A percentile compares a stretch with the other conserved stretches of the same genome.
Evolutionary conservation across 768 basidiomycete species (phyloP).

Genomic region (Amanita jacksonii): DNA sequence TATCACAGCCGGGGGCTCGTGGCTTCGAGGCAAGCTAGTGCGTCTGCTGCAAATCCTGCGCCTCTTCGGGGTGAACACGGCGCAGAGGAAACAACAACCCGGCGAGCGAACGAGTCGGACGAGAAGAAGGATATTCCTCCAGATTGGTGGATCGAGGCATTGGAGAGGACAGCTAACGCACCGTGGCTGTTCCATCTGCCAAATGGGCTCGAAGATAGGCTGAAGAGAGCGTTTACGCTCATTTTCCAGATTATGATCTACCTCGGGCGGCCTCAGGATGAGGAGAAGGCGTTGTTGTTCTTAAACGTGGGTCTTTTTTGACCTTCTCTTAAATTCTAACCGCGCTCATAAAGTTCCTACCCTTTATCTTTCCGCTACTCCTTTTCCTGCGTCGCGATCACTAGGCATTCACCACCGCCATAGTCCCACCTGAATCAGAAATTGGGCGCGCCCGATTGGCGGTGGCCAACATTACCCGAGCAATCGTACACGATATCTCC

Average conservation of each 20-base stretch:
- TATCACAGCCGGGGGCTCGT: neutral
- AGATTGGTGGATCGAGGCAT: conserved; percentile 14
- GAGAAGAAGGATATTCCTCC: neutral
- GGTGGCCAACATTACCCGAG: conserved; percentile 12
- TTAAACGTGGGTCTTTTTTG: conserved; percentile 13
- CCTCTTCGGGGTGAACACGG: no score
- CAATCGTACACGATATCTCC: conserved; percentile 15
- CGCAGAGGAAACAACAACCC: neutral
- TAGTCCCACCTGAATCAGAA: conserved; percentile 17
- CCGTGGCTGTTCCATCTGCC: conserved; percentile 15
- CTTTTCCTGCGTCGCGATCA: neutral
- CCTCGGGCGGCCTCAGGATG: conserved; percentile 14
- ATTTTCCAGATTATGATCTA: conserved; percentile 20
- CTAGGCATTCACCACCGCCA: conserved; percentile 17
- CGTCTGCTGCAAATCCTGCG: no score
- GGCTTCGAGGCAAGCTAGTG: neutral
- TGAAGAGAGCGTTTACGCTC: conserved; percentile 16
- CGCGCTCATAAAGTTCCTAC: no score
- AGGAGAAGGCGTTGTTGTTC: conserved; percentile 13
- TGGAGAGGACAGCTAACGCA: conserved; percentile 17
- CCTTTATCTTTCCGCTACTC: no score
- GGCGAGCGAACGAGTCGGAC: neutral
- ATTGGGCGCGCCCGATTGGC: conserved; percentile 19
- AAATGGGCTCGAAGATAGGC: conserved; percentile 11
- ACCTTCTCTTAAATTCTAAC: no score